Evolutionary conservation across 2,329 filamentous ascomycete genomes (phyloP), one percentile per base, ranked within the genome.

Genomic region (Diaporthe sp.): DNA sequence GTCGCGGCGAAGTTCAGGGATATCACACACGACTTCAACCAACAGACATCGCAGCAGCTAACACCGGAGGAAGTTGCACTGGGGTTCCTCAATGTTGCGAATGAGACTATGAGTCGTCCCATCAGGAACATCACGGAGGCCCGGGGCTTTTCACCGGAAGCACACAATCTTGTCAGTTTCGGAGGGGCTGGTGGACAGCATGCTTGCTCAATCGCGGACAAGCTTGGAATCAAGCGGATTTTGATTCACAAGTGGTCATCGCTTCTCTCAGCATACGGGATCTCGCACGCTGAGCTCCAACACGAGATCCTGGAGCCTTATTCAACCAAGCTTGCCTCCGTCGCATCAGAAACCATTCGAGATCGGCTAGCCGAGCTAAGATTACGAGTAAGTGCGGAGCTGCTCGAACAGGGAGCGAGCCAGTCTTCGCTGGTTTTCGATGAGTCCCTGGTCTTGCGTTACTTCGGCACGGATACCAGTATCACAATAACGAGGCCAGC

Each of bases 81-180:
- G 79, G 93, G 93, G 0, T 94, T 94, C 79, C 89, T 94, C 80
- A 91, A 93, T 76, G 92, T 94, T 69, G 92, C 92, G 6, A 94
- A 94, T 77, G 92, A 93, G 82, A 90, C 92, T 0, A 94, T 94
- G 92, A 91, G 90, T 2, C 86, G 93, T 51, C 93, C 93, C 0
- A 95, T 95, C 76, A 89, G 93, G 51, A 93, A 72, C 3, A 77
- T 80, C n/a, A 81, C 79, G 0, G 93, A 95, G 83, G 93, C 92
- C 15, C 72, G 79, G 28, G 79, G 78, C 44, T 80, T 78, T 42
- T 78, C 78, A 58, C 78, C 79, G 4, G 77, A 72, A 19, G 92
- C 92, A 1, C 92, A 77, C 46, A 55, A 76, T 31, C 31, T 77
- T 34, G 76, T 75, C 8, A 74, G 74, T 28, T 77, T 77, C 28